Base-by-base conservation (phyloP, 73 alveolate species). In the Paramecium caudatum region DNA sequence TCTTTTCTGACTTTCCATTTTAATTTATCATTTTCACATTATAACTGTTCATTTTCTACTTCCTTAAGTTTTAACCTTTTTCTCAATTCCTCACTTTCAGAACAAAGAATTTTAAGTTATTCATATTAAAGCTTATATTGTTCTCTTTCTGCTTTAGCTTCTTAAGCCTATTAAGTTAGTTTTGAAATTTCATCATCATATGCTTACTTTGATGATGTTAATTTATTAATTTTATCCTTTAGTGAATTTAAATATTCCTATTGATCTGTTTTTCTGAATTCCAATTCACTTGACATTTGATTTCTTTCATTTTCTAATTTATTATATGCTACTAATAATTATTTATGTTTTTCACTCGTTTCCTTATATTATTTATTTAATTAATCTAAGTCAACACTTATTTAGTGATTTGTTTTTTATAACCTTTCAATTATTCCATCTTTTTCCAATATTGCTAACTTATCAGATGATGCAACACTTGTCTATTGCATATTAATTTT, bases 1-100 rank as follows among this genome's bases (percentile, higher is more conserved):
- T 74, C 70, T 21, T 74, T 74, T 39, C 88, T 74, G 4, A 74
- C 65, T 8, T 39, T 74, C 88, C 88, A 74, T 41, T 74, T 74
- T 1, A 74, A n/a, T 43, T 74, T 74, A 74, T 74, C 88, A 74
- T 74, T 74, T 5, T 74, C 88, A 41, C 46, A 27, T 39, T 74
- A 19, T 37, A 74, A 45, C n/a, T 74, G 32, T 3, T 74, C 88
- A 37, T 39, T 39, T 74, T 41, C 88, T 27, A 74, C 88, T 45
- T 74, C 88, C 7, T 43, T 74, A 1, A 74, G 25, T 41, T 70
- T 74, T 17, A 74, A 25, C 32, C 88, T 74, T 47, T 74, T 74
- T 17, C 88, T 34, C 65, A 74, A 74, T 39, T 41, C 88, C 16
- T 74, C 88, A 74, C 37, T 16, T 74, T 74, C 88, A 0, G 30